Conservation (phyloP, 257 asterid species). For the Phtheirospermum japonicum region DNA sequence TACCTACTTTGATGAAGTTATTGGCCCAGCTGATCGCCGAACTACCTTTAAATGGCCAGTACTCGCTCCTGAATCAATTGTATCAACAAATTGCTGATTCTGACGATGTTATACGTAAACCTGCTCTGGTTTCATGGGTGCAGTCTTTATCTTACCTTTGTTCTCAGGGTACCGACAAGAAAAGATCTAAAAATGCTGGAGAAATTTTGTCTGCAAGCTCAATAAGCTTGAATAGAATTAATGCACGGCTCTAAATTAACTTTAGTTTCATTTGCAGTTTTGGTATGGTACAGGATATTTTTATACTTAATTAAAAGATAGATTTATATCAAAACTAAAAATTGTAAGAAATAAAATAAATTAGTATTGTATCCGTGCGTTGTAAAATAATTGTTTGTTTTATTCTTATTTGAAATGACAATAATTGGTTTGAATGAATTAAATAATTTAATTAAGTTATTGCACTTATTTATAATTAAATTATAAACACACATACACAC, state of each 20-base stretch:
- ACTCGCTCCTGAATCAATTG: slow-evolving; percentile 54
- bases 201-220: slow-evolving; percentile 26
- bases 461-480: too few relatives aligned
- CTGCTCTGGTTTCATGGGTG: slow-evolving; percentile 74
- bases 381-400: too few relatives aligned
- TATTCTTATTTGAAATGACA: too few relatives aligned
- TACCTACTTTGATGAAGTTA: slow-evolving; percentile 68
- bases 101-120: slow-evolving; percentile 79
- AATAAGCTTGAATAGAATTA: slow-evolving; percentile 30
- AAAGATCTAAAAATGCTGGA: slow-evolving; percentile 23
- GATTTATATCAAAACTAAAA: too few relatives aligned
- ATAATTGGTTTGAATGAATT: too few relatives aligned
- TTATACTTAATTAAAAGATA: too few relatives aligned
- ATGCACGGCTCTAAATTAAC: slow-evolving; percentile 39
- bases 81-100: slow-evolving; percentile 79
- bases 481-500: too few relatives aligned
- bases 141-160: slow-evolving; percentile 77
- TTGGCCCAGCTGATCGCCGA: slow-evolving; percentile 57
- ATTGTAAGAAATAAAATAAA: too few relatives aligned
- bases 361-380: too few relatives aligned
- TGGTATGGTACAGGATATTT: too few relatives aligned
- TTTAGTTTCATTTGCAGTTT: too few relatives aligned
- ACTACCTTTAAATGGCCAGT: slow-evolving; percentile 55
- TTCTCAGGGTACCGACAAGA: slow-evolving; percentile 39
- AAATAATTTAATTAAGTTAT: too few relatives aligned